A percentile compares a stretch with the other conserved stretches of the same genome.
Evolutionary conservation across 306 rosid species (phyloP).

Genomic region (Carpinus fangiana): DNA sequence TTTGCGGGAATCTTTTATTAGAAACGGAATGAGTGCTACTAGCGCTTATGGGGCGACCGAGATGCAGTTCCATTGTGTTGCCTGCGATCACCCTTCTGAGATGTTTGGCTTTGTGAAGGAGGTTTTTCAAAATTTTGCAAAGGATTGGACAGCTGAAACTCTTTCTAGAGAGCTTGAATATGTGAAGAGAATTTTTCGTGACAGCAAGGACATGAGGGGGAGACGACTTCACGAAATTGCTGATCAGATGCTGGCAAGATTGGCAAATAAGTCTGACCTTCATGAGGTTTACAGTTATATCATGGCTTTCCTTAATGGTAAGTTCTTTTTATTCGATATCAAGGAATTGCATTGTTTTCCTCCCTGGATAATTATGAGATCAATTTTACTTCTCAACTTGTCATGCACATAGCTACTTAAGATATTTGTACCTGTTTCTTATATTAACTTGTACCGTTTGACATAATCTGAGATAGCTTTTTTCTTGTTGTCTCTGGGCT

Average conservation of each 20-base stretch:
- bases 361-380: not conserved
- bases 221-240: conserved; percentile 74
- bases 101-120: conserved; percentile 99
- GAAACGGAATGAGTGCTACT: conserved; percentile 75
- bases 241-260: conserved; percentile 62
- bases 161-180: conserved; percentile 84
- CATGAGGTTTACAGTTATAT: conserved; percentile 71
- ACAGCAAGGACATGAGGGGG: conserved; percentile 90
- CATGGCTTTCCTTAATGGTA: conserved; percentile 80
- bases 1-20: conserved; percentile 76
- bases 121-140: conserved; percentile 86
- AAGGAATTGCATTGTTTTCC: not conserved
- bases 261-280: conserved; percentile 65
- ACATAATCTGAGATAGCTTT: not conserved
- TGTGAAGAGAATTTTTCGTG: conserved; percentile 82
- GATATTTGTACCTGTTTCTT: not conserved
- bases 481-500: not conserved
- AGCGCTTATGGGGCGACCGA: conserved; percentile 72
- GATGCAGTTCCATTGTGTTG: conserved; percentile 98
- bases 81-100: conserved; percentile 98
- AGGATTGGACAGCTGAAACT: conserved; percentile 82
- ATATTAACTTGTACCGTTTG: not conserved
- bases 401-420: not conserved
- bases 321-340: conserved; percentile 14
- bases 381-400: not conserved